These are phyloP conservation scores for Sideroxylon spinosum DNA, from an alignment of 179 eudicot species.

Conservation along the genomic window DNA sequence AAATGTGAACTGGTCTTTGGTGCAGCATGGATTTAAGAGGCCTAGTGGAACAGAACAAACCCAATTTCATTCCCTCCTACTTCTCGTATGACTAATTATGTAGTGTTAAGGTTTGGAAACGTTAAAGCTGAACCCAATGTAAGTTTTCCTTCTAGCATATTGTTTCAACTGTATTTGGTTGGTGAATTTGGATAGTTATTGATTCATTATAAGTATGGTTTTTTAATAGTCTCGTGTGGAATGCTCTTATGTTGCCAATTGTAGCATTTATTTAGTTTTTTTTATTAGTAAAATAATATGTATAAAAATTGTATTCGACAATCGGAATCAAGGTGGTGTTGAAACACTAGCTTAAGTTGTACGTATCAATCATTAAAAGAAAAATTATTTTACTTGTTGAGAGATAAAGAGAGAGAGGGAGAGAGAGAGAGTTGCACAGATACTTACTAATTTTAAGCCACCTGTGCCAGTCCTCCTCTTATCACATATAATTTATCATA, in stretches of 20 bases:
- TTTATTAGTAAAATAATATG: too few species aligned
- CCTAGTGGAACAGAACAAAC: constrained; percentile 56
- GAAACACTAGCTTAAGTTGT: too few species aligned
- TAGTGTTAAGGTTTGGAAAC: constrained; percentile 60
- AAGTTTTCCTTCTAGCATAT: constrained; percentile 27
- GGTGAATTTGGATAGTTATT: not conserved
- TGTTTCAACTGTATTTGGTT: not conserved
- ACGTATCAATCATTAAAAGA: too few species aligned
- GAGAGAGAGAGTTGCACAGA: too few species aligned
- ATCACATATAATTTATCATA: too few species aligned
- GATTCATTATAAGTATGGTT: not conserved
- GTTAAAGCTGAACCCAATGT: constrained; percentile 50
- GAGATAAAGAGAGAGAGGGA: too few species aligned
- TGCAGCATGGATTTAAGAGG: constrained; percentile 77
- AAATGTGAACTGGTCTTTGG: not conserved
- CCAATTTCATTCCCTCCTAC: constrained; percentile 58
- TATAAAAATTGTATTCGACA: too few species aligned
- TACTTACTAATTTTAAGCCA: too few species aligned
- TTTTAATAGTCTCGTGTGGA: not conserved
- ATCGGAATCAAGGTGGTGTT: too few species aligned
- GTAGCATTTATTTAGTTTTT: constrained; percentile 1
- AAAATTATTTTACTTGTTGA: too few species aligned
- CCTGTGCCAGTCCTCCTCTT: too few species aligned
- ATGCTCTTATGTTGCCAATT: not conserved
- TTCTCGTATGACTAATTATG: constrained; percentile 77